Percentiles rank a stretch among this genome's conserved stretches.
Conservation (phyloP, 805 yeast species). For the Saturnispora dispora region DNA sequence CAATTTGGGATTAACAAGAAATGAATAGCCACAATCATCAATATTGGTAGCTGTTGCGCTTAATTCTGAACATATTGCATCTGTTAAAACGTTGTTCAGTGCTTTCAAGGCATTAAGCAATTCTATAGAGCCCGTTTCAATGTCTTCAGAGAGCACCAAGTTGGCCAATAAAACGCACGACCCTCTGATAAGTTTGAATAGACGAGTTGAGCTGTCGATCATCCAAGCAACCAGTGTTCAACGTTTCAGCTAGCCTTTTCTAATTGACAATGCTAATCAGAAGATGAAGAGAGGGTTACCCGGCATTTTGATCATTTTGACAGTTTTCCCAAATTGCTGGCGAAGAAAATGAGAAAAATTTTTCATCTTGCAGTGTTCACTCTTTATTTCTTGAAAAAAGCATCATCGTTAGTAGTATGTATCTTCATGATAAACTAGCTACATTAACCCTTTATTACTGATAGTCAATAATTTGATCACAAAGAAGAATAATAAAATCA, state of each 20-base stretch:
- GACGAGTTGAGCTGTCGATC: slow-evolving; percentile 6
- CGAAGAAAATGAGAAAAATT: background rate
- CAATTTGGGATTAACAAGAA: slow-evolving; percentile 29
- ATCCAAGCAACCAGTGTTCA: background rate
- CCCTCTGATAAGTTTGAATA: slow-evolving; percentile 28
- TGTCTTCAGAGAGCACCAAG: slow-evolving; percentile 33
- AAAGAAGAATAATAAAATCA: background rate
- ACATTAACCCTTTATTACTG: background rate
- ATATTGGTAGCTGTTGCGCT: background rate
- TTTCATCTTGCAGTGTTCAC: background rate
- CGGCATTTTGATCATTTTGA: background rate
- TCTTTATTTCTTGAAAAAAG: no score
- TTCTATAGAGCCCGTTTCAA: slow-evolving; percentile 23
- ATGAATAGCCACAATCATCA: slow-evolving; percentile 1
- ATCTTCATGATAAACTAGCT: background rate
- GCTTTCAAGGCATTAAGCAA: slow-evolving; percentile 28
- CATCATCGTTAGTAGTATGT: background rate
- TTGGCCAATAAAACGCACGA: slow-evolving; percentile 37
- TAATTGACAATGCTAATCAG: background rate
- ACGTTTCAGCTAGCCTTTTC: background rate
- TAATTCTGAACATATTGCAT: background rate
- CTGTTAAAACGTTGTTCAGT: slow-evolving; percentile 18
- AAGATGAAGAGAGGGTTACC: background rate
- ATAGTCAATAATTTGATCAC: background rate
- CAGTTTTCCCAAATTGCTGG: background rate